These are phyloP conservation scores for Cyphellophora europaea DNA, from an alignment of 2,329 filamentous ascomycete genomes.

Conservation along the genomic window DNA sequence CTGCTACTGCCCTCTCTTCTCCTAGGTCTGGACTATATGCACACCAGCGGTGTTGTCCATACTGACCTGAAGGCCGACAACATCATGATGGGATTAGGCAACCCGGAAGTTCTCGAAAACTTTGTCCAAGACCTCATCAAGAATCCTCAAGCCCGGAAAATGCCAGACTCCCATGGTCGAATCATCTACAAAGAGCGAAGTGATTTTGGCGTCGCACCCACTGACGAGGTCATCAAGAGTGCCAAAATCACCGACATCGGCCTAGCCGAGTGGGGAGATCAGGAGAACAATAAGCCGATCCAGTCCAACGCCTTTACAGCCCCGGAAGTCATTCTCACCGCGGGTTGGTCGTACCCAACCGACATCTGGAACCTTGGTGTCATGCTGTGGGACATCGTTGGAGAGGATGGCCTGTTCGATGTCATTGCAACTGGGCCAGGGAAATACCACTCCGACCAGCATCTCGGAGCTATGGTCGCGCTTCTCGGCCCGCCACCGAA, in stretches of 20 bases:
- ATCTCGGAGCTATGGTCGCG: constrained; percentile 35
- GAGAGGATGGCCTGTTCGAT: constrained; percentile 28
- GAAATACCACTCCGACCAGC: constrained; percentile 27
- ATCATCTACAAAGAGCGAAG: constrained; percentile 25
- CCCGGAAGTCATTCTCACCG: constrained; percentile 31
- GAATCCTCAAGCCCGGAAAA: constrained; percentile 25
- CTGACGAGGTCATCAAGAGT: constrained; percentile 16
- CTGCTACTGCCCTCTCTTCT: constrained; percentile 28
- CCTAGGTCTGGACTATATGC: constrained; percentile 31
- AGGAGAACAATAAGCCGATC: constrained; percentile 37
- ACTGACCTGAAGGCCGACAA: constrained; percentile 39
- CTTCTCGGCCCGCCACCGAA: constrained; percentile 30
- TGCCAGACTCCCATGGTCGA: constrained; percentile 22
- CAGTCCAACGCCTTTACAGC: constrained; percentile 33
- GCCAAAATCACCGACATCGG: constrained; percentile 30
- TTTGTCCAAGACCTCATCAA: constrained; percentile 25
- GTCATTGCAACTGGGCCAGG: constrained; percentile 25
- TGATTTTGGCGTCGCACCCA: constrained; percentile 21
- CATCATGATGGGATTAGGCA: constrained; percentile 28
- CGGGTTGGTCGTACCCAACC: constrained; percentile 27
- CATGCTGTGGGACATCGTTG: constrained; percentile 30
- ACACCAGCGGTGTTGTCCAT: constrained; percentile 30
- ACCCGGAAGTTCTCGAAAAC: constrained; percentile 21
- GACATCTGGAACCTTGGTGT: constrained; percentile 35
- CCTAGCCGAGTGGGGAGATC: constrained; percentile 24